Conservation (phyloP, 495 filamentous ascomycete species). For the Penicillium ochrochloron region DNA sequence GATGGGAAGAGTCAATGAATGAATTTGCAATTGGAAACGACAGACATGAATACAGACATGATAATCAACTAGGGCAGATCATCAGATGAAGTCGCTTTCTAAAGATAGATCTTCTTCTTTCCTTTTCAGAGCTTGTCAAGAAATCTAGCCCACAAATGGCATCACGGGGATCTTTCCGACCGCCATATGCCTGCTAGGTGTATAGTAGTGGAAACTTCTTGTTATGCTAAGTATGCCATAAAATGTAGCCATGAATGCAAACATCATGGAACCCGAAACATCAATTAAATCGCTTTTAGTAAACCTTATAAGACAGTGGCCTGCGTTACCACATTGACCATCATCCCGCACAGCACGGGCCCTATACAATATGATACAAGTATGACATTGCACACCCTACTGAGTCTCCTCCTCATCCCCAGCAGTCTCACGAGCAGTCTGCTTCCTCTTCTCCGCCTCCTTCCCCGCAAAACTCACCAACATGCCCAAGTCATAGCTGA, state of each 20-base stretch:
- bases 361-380: neutral
- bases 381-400: neutral
- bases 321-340: neutral
- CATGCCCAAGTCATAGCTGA: constrained; percentile 74
- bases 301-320: neutral
- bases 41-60: neutral
- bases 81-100: neutral
- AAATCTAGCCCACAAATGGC: neutral
- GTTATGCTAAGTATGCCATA: neutral
- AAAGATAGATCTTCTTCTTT: neutral
- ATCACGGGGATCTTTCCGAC: neutral
- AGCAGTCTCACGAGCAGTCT: constrained; percentile 14
- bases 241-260: neutral
- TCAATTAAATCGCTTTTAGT: neutral
- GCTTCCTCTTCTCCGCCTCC: constrained; percentile 34
- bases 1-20: too few species aligned
- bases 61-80: neutral
- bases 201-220: too few species aligned
- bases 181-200: too few species aligned
- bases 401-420: constrained; percentile 28
- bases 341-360: neutral
- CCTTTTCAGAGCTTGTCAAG: neutral
- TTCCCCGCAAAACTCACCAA: constrained; percentile 64
- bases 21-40: neutral
- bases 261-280: neutral